phyloP scores from a whole-genome alignment of 2,329 filamentous ascomycete species.

The Aspergillus vadensis region DNA sequence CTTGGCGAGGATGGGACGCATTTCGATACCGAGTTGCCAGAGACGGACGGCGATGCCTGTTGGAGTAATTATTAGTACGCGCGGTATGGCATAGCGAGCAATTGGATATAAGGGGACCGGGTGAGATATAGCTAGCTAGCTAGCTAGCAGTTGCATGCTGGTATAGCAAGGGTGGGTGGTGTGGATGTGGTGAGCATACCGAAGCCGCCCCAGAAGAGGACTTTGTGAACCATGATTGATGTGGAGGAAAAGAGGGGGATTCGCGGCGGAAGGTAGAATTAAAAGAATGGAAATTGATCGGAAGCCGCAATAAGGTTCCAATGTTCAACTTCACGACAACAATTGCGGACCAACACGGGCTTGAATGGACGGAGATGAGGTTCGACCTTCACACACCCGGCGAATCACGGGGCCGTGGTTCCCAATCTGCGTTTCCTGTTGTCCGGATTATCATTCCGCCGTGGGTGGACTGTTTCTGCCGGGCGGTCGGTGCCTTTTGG shows the following conservation, averaged over 20 bases:
- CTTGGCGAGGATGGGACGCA: constrained; percentile 88
- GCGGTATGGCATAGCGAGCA: fast-evolving
- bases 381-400: constrained; percentile 17
- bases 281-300: constrained; percentile 1
- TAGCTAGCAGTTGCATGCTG: too few species aligned
- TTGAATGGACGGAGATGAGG: constrained; percentile 22
- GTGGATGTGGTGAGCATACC: constrained; percentile 59
- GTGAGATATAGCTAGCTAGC: too few species aligned
- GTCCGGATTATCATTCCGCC: too few species aligned
- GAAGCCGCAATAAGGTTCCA: constrained; percentile 14
- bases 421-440: constrained; percentile 25
- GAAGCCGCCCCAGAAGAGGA: constrained; percentile 69
- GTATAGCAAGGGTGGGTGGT: not conserved
- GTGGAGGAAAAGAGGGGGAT: constrained; percentile 21
- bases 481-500: not conserved
- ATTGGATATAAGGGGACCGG: too few species aligned
- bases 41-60: constrained; percentile 85
- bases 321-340: constrained; percentile 13
- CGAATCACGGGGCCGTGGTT: constrained; percentile 42
- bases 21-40: constrained; percentile 98
- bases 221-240: constrained; percentile 51
- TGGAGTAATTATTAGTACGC: not conserved
- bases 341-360: not conserved
- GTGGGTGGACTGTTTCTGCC: not conserved
- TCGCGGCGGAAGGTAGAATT: not conserved